A percentile compares a stretch with the other conserved stretches of the same genome.
These are phyloP conservation scores for Gypsophila paniculata DNA, from an alignment of 179 eudicot genomes.

Conservation along the genomic window DNA sequence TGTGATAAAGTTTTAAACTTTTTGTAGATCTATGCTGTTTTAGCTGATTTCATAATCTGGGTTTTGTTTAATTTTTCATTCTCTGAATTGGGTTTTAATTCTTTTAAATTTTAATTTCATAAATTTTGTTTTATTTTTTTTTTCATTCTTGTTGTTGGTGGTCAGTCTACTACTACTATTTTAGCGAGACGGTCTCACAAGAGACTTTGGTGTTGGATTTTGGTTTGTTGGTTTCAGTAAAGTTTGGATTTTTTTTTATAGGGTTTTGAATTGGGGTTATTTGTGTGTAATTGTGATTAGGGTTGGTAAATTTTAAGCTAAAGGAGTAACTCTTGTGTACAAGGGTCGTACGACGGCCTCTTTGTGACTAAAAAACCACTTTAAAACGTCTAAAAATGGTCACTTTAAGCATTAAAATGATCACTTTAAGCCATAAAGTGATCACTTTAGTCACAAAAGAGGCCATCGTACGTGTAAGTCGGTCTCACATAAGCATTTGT, in stretches of 20 bases:
- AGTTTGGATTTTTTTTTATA: slow-evolving; percentile 5
- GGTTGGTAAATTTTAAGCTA: background rate
- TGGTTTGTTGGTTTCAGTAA: background rate
- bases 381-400: too few relatives aligned
- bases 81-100: background rate
- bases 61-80: background rate
- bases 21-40: slow-evolving; percentile 11
- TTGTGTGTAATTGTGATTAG: background rate
- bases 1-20: background rate
- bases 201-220: background rate
- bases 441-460: too few relatives aligned
- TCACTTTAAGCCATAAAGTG: too few relatives aligned
- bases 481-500: too few relatives aligned
- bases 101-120: background rate
- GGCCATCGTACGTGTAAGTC: too few relatives aligned
- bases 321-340: too few relatives aligned
- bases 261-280: background rate
- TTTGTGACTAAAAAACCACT: too few relatives aligned
- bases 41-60: slow-evolving; percentile 17
- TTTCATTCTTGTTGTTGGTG: too few relatives aligned
- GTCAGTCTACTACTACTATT: too few relatives aligned
- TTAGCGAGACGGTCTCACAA: background rate
- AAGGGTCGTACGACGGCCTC: too few relatives aligned
- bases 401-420: too few relatives aligned
- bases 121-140: too few relatives aligned